Base-by-base conservation (phyloP, 306 rosid genomes). In the Carpinus fangiana region DNA sequence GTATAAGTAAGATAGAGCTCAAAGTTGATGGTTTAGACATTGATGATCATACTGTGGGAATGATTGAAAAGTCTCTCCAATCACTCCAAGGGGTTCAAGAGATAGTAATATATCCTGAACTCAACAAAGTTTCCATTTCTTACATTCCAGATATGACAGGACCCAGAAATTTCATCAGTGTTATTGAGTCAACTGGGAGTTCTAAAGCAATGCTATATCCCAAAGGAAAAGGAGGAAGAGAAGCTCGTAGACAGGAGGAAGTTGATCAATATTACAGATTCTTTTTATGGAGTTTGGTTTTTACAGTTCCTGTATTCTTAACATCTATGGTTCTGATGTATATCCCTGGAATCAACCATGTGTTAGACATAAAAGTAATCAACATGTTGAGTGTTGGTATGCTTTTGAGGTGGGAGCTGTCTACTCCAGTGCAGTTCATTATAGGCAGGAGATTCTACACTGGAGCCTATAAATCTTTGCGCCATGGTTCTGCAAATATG, bases 281-380 rank as follows among this genome's bases (percentile, higher is more conserved):
- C 47, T 88, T 93, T 48, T 20, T 84, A 12, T 93, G 94, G 98
- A 89, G 98, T 55, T 82, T 85, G 79, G 76, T 79, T 73, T 89
- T 87, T 38, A 83, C 93, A 9, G n/a, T 90, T 81, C 98, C 98
- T 3, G 87, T 93, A 17, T 91, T 93, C 72, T 71, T 93, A 41
- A 89, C 90, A 62, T 90, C 97, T 38, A 93, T 93, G 98, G 92
- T 93, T 0, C 83, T 93, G 50, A 91, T 88, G 93, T 88, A 91
- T 67, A 73, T 93, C 6, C 92, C 98, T 54, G 88, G 88, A 73
- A 62, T 86, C 14, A 88, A 90, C 66, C 80, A 75, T 70, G 70
- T 70, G n/a, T 73, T 91, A 34, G 95, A 90, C 7, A 61, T 78
- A 41, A 87, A 86, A 82, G 62, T 90, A 72, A 87, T 90, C 10